These are phyloP conservation scores for Trypanosoma lewisi DNA, from an alignment of 208 protist species.

Conservation along the genomic window DNA sequence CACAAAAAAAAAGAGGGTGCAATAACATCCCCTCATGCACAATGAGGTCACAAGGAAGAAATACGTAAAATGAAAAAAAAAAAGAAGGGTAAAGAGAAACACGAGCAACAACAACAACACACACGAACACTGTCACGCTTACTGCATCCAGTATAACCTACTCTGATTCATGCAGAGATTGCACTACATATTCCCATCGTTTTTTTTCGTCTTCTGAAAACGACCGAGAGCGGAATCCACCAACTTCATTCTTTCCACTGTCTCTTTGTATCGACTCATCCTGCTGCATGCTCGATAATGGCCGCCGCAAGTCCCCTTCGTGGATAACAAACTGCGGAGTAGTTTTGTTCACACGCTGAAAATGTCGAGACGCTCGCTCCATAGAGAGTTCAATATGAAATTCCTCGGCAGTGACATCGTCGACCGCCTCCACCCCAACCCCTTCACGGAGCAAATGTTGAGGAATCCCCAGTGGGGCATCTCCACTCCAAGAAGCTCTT, in stretches of 20 bases:
- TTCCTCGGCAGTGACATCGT: constrained; percentile 5
- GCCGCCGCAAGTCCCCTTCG: constrained; percentile 20
- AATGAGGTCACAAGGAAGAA: not conserved
- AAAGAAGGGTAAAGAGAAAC: not conserved
- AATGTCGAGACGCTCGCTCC: not conserved
- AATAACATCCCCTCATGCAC: not conserved
- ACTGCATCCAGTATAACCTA: not conserved
- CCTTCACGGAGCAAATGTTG: not conserved
- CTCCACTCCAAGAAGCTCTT: not conserved
- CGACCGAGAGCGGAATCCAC: not conserved
- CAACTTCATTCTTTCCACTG: not conserved
- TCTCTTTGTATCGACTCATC: too few species aligned
- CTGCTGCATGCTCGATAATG: constrained; percentile 1
- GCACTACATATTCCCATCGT: constrained; percentile 11
- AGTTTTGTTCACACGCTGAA: not conserved
- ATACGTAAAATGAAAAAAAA: constrained; percentile 5
- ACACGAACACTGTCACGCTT: not conserved
- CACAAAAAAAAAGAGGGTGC: too few species aligned
- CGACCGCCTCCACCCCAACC: not conserved
- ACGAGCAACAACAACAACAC: not conserved
- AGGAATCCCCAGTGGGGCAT: not conserved
- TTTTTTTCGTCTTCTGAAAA: constrained; percentile 3
- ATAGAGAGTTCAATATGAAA: not conserved
- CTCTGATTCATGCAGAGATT: not conserved
- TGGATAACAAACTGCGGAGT: constrained; percentile 10